These are phyloP conservation scores for Centella asiatica DNA, from an alignment of 129 eudicot genomes.

Conservation along the genomic window DNA sequence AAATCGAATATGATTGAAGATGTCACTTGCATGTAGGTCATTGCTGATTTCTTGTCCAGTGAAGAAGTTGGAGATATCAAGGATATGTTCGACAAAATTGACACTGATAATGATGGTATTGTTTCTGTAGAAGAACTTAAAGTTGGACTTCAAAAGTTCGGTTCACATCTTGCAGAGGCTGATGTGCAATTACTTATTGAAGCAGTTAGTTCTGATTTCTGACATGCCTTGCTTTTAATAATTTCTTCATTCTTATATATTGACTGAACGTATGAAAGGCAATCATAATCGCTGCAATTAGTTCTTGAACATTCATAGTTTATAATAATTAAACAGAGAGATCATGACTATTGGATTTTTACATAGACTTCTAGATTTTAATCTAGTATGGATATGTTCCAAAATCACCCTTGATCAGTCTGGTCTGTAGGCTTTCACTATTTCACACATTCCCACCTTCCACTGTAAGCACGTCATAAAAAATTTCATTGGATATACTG, in stretches of 20 bases:
- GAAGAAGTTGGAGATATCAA: constrained; percentile 78
- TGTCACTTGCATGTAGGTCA: constrained; percentile 36
- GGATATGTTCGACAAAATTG: constrained; percentile 61
- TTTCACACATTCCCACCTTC: no score
- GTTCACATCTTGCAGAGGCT: constrained; percentile 56
- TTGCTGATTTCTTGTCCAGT: constrained; percentile 70
- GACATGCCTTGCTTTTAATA: neutral
- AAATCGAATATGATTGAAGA: neutral
- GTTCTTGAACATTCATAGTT: no score
- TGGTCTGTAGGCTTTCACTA: no score
- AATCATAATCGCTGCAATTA: no score
- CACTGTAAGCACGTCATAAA: no score
- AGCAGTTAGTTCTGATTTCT: constrained; percentile 45
- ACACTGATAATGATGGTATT: constrained; percentile 64
- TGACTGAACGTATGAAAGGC: no score
- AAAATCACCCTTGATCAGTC: no score
- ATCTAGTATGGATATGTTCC: neutral
- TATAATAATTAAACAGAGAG: no score
- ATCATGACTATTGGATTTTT: no score
- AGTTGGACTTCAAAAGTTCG: constrained; percentile 46
- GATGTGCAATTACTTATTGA: constrained; percentile 74
- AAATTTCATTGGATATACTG: neutral
- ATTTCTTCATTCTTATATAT: neutral
- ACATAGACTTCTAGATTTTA: no score
- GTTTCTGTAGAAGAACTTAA: constrained; percentile 58